phyloP scores from a whole-genome alignment of 208 protist species.

The Wallacemonas sp. region DNA sequence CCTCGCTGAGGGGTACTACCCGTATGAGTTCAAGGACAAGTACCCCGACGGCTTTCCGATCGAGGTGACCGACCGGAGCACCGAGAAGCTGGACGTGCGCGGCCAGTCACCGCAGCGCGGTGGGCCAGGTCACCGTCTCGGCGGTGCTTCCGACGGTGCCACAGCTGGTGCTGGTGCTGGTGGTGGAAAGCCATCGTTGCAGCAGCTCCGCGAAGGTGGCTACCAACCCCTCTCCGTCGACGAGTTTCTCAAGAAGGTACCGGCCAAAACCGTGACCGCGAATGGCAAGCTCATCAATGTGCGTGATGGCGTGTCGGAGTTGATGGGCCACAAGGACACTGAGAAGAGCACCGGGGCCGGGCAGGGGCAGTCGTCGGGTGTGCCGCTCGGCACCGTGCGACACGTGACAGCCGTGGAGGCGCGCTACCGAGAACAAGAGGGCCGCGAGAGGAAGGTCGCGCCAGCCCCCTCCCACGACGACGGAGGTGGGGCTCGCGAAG shows the following conservation, averaged over 20 bases:
- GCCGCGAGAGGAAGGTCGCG: too few relatives aligned
- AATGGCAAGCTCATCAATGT: slow-evolving; percentile 75
- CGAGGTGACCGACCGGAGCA: slow-evolving; percentile 72
- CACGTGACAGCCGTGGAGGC: slow-evolving; percentile 57
- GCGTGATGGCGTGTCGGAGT: slow-evolving; percentile 45
- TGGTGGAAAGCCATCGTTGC: slow-evolving; percentile 16
- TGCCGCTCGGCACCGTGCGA: slow-evolving; percentile 31
- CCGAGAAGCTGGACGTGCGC: slow-evolving; percentile 27
- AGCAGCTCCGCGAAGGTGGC: slow-evolving; percentile 19
- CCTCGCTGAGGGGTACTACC: slow-evolving; percentile 93
- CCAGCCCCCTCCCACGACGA: neutral
- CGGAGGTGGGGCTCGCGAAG: neutral
- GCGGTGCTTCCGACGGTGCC: slow-evolving; percentile 10
- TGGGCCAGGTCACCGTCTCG: slow-evolving; percentile 30
- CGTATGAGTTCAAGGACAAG: slow-evolving; percentile 93
- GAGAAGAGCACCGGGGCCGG: too few relatives aligned
- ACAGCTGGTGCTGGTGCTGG: neutral
- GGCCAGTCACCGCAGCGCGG: slow-evolving; percentile 5
- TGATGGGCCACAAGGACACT: slow-evolving; percentile 36
- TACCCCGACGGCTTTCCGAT: slow-evolving; percentile 93
- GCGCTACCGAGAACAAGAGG: slow-evolving; percentile 13
- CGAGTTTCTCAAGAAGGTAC: slow-evolving; percentile 73
- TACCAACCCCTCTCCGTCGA: slow-evolving; percentile 36
- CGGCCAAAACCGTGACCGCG: slow-evolving; percentile 61
- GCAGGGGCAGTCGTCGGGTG: too few relatives aligned